Evolutionary conservation across 768 basidiomycete species (phyloP).

Genomic region (Russula sp.): DNA sequence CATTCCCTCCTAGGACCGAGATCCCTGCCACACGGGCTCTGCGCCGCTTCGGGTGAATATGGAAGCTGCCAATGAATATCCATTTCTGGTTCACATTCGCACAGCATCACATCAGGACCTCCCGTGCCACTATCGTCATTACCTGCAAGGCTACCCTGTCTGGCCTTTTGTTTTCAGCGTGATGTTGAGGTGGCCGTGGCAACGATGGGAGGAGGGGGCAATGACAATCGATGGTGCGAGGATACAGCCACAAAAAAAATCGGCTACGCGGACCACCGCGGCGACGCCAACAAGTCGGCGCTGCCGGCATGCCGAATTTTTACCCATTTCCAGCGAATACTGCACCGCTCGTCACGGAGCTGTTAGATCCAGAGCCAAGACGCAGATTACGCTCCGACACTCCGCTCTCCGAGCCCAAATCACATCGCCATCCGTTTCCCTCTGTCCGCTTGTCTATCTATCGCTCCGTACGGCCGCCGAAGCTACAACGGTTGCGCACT

Average conservation of each 20-base stretch:
- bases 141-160: background rate
- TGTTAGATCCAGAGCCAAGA: background rate
- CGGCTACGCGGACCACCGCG: conserved; percentile 1
- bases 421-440: background rate
- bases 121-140: background rate
- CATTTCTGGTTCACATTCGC: conserved; percentile 14
- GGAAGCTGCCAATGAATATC: conserved; percentile 21
- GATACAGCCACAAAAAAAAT: background rate
- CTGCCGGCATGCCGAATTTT: conserved; percentile 21
- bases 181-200: background rate
- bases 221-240: background rate
- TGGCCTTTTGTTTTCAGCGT: background rate
- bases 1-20: conserved; percentile 4
- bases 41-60: conserved; percentile 7
- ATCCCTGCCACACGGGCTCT: background rate
- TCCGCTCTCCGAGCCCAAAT: background rate
- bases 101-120: background rate
- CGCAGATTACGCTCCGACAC: background rate
- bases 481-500: background rate
- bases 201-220: background rate
- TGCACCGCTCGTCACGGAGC: conserved; percentile 14
- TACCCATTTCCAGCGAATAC: conserved; percentile 20
- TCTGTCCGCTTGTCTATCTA: background rate
- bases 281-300: conserved; percentile 2
- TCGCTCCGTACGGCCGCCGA: background rate